Conservation (phyloP, 352 stramenopile genomes). For the Elongisporangium undulatum region DNA sequence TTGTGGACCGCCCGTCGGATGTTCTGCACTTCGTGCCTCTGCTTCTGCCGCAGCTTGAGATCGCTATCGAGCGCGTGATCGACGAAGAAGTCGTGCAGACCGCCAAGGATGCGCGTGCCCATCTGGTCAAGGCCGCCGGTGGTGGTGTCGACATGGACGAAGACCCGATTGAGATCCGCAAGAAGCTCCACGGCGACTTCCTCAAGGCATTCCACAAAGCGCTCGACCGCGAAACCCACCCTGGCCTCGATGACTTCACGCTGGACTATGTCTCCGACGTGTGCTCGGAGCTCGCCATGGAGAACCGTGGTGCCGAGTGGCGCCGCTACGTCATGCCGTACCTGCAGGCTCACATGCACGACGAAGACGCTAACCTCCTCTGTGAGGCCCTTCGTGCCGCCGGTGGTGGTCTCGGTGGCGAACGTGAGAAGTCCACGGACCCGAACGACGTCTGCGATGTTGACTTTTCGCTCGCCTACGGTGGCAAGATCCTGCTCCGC, state of each 20-base stretch:
- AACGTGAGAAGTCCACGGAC: slow-evolving; percentile 50
- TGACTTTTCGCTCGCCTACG: slow-evolving; percentile 72
- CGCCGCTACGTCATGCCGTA: slow-evolving; percentile 43
- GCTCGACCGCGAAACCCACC: slow-evolving; percentile 40
- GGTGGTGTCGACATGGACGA: slow-evolving; percentile 45
- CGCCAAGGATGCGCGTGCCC: slow-evolving; percentile 49
- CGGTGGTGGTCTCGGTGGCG: slow-evolving; percentile 42
- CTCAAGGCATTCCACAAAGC: slow-evolving; percentile 35
- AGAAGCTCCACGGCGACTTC: slow-evolving; percentile 40
- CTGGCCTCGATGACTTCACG: slow-evolving; percentile 43
- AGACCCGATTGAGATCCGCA: slow-evolving; percentile 52
- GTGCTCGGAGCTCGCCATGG: slow-evolving; percentile 53
- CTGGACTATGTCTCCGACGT: slow-evolving; percentile 60
- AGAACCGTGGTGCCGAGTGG: slow-evolving; percentile 57
- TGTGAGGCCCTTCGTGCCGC: slow-evolving; percentile 46
- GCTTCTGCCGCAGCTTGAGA: slow-evolving; percentile 90
- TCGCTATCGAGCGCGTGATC: slow-evolving; percentile 88
- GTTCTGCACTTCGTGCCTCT: slow-evolving; percentile 91
- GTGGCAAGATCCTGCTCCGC: slow-evolving; percentile 94
- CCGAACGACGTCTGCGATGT: slow-evolving; percentile 69
- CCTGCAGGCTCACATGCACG: slow-evolving; percentile 50
- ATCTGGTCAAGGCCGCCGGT: slow-evolving; percentile 52
- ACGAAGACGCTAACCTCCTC: slow-evolving; percentile 40
- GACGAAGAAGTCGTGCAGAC: slow-evolving; percentile 89
- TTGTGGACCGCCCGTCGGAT: slow-evolving; percentile 83